phyloP scores from a whole-genome alignment of 805 yeast species.

The Tanozyma kutaoensis region DNA sequence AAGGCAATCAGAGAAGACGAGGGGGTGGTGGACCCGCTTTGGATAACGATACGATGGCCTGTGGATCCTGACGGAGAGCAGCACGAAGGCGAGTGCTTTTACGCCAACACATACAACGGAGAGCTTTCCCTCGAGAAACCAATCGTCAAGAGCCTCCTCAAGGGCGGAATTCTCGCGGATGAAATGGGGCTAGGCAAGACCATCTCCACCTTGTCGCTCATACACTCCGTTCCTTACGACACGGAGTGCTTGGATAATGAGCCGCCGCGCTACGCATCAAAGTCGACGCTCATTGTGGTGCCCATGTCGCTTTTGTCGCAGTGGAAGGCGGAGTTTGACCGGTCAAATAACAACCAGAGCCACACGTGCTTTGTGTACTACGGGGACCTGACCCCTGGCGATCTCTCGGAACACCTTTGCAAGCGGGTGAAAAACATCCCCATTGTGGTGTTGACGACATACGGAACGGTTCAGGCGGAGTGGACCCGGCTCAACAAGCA shows the following conservation, averaged over 20 bases:
- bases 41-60: conserved; percentile 79
- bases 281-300: conserved; percentile 67
- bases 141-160: conserved; percentile 38
- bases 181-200: conserved; percentile 98
- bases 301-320: conserved; percentile 89
- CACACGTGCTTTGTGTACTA: conserved; percentile 54
- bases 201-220: conserved; percentile 63
- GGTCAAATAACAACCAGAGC: conserved; percentile 34
- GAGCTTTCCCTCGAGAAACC: conserved; percentile 64
- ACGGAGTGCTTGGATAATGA: conserved; percentile 5
- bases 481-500: conserved; percentile 33
- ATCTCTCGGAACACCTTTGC: conserved; percentile 35
- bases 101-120: conserved; percentile 70
- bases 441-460: conserved; percentile 66
- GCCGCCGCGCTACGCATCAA: conserved; percentile 36
- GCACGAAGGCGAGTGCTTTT: conserved; percentile 28
- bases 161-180: conserved; percentile 88
- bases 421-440: conserved; percentile 34
- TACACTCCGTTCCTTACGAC: conserved; percentile 54
- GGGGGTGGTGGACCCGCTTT: conserved; percentile 66
- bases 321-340: conserved; percentile 74
- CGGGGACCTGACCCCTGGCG: conserved; percentile 46
- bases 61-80: conserved; percentile 3
- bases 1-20: conserved; percentile 19
- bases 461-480: conserved; percentile 77